A percentile compares a stretch with the other conserved stretches of the same genome.
Conservation (phyloP, 768 basidiomycete species). For the Lentinula lateritia region DNA sequence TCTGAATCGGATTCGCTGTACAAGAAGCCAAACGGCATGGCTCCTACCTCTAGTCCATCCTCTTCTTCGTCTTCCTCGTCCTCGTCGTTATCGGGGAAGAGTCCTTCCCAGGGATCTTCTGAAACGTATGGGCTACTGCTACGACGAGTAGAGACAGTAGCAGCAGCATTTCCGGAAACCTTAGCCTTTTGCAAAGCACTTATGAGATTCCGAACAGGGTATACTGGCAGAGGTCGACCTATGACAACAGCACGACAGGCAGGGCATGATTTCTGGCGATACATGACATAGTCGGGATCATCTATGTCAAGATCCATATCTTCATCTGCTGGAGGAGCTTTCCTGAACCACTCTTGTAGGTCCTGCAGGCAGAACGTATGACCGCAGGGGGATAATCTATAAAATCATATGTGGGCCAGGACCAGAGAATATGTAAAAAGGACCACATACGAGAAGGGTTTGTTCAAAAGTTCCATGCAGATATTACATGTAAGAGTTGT, state of each 20-base stretch:
- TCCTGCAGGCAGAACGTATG: constrained; percentile 72
- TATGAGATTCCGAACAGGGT: constrained; percentile 58
- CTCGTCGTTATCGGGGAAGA: constrained; percentile 48
- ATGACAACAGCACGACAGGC: constrained; percentile 57
- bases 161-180: constrained; percentile 9
- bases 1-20: not conserved
- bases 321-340: constrained; percentile 45
- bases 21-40: constrained; percentile 7
- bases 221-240: constrained; percentile 62
- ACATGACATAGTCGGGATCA: constrained; percentile 41
- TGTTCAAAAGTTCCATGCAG: constrained; percentile 63
- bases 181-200: constrained; percentile 43
- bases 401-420: not conserved
- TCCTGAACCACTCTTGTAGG: constrained; percentile 74
- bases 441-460: constrained; percentile 59
- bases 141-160: constrained; percentile 14
- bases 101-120: constrained; percentile 67
- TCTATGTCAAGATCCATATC: constrained; percentile 31
- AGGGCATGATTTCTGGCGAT: constrained; percentile 67
- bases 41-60: constrained; percentile 22
- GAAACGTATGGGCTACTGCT: constrained; percentile 24
- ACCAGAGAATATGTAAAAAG: not conserved
- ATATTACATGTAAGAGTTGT: constrained; percentile 66
- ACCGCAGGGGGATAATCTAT: constrained; percentile 68
- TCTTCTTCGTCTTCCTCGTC: constrained; percentile 28